Base-by-base conservation (phyloP, 208 protist species). In the Trypanosoma caninum region DNA sequence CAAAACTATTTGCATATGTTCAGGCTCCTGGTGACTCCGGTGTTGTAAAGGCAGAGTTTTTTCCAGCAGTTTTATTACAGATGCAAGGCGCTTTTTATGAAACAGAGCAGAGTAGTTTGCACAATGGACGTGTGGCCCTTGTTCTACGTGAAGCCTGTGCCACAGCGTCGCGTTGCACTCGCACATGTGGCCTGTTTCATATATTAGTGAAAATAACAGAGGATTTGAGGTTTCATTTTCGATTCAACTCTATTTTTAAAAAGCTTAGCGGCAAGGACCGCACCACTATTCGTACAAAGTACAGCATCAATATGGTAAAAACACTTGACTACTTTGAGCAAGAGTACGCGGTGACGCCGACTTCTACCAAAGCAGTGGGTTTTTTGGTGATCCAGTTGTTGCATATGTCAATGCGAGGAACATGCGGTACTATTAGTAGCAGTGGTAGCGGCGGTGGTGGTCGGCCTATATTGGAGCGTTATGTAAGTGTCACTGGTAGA, bases 271-370 rank as follows among this genome's bases (percentile, higher is more conserved):
- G 57, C 4, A 46, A 33, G 16, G 84, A 93, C 38, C 78, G 86
- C 44, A 78, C 70, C 41, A 95, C 84, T 3, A 85, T 95, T 25
- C 89, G 89, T 13, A 82, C 68, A 11, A 78, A 74, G 35, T 56
- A 51, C 31, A 67, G 52, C 25, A 70, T 93, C n/a, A 80, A 87
- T 46, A 84, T 95, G 73, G 46, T 82, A 4, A 78, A 87, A 59
- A 95, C 89, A n/a, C 69, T 93, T n/a, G 73, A 82, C 14, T 91
- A 93, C 75, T 94, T 96, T 62, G 90, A 96, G 62, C 76, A 83
- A 38, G 79, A 93, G 72, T 75, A 74, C 46, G 53, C 50, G 31
- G 61, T 93, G 10, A 70, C 74, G 0, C 84, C 85, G 1, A 44
- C 85, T 22, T 82, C 82, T 14, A 73, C 68, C 13, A 89, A 92